Evolutionary conservation across 441 rosid genomes (phyloP).

Genomic region (Pelargonium exstipulatum): DNA sequence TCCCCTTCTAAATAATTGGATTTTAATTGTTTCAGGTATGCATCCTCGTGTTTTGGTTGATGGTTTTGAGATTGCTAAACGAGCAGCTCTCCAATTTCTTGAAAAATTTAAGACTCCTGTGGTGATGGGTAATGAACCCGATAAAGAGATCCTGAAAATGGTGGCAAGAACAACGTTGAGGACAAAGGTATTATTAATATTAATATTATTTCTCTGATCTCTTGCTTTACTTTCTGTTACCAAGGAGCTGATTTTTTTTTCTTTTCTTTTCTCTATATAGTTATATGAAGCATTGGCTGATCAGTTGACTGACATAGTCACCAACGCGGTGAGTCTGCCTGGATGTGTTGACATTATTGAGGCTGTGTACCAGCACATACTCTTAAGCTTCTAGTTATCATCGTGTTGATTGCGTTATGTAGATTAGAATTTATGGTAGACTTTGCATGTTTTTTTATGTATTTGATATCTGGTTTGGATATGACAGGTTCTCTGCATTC

Average conservation of each 20-base stretch:
- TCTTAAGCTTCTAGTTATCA: constrained; percentile 1
- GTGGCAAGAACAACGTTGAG: constrained; percentile 87
- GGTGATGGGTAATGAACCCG: constrained; percentile 89
- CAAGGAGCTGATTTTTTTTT: background rate
- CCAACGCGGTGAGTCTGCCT: constrained; percentile 55
- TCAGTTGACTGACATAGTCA: constrained; percentile 80
- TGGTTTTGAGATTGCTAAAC: constrained; percentile 90
- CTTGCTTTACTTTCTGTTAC: background rate
- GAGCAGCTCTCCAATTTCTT: constrained; percentile 83
- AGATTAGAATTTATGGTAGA: constrained; percentile 1
- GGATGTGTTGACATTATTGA: constrained; percentile 1
- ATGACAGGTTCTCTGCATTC: constrained; percentile 73
- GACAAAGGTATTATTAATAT: constrained; percentile 53
- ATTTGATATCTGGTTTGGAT: constrained; percentile 13
- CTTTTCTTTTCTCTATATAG: constrained; percentile 31
- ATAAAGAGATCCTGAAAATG: constrained; percentile 86
- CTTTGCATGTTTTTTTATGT: background rate
- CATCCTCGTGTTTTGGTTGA: constrained; percentile 96
- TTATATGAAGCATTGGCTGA: constrained; percentile 82
- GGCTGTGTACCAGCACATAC: background rate
- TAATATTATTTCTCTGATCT: background rate
- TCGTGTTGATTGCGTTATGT: constrained; percentile 8
- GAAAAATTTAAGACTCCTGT: constrained; percentile 91
- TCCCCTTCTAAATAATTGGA: background rate
- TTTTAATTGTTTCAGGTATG: constrained; percentile 52